Conservation (phyloP, 1,284 basidiomycete genomes). For the Pseudomicrostroma phylloplanum region DNA sequence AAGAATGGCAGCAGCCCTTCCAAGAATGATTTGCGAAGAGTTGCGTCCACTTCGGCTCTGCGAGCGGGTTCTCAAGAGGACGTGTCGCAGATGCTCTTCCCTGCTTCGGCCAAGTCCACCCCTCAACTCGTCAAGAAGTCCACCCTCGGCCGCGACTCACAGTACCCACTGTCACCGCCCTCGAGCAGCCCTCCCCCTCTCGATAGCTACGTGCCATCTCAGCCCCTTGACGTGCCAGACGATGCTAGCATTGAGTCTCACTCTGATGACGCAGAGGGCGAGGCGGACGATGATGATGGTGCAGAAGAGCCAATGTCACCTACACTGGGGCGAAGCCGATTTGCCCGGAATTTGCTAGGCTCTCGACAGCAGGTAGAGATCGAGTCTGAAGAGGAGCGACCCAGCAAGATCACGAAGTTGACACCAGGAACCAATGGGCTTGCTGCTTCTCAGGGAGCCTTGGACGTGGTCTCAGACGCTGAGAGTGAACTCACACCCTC, state of each 20-base stretch:
- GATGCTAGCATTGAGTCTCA: no score
- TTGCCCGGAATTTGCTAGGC: background rate
- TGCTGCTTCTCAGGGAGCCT: background rate
- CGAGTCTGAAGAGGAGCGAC: no score
- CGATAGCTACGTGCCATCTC: background rate
- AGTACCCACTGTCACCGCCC: background rate
- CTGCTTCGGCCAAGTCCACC: background rate
- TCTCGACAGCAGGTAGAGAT: no score
- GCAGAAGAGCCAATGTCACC: constrained; percentile 5
- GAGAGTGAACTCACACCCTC: constrained; percentile 6
- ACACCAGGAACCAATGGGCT: no score
- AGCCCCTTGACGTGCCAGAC: background rate
- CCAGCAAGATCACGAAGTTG: no score
- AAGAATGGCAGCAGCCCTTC: background rate
- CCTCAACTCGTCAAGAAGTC: constrained; percentile 2
- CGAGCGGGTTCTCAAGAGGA: background rate
- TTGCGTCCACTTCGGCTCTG: no score
- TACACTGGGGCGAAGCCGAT: background rate
- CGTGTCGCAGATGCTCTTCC: constrained; percentile 3
- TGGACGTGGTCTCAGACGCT: background rate
- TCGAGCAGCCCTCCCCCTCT: constrained; percentile 1
- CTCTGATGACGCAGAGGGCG: no score
- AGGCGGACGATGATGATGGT: background rate
- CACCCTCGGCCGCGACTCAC: background rate
- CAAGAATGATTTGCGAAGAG: background rate